Evolutionary conservation across 139 green algal species (phyloP), one percentile per base, ranked within the genome.

Genomic region (Nannochloris sp.): DNA sequence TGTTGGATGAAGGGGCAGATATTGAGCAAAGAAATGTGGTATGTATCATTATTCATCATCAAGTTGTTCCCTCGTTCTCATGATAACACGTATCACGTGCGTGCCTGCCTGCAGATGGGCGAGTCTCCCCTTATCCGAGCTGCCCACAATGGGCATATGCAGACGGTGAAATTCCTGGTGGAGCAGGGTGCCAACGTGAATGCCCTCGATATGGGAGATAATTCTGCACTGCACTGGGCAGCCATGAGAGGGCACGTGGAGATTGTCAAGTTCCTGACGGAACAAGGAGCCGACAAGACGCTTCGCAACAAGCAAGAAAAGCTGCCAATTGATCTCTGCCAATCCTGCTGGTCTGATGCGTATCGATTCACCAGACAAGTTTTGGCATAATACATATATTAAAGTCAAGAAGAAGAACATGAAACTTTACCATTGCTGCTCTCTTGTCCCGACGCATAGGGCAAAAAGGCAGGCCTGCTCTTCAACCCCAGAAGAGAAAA

Each of bases 181-280:
- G 73, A 89, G 53, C 31, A 71, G 1, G 86, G 86, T 0, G 85
- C 88, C 1, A 75, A 87, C 48, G 76, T 91, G 26, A 81, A 88
- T 29, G 74, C 80, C 5, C 28, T 88, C 1, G 89, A 96, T 69
- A 61, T 92, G 82, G 89, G 91, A n/a, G 89, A 95, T 64, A 97
- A 96, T 85, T 92, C 87, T 2, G 72, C 89, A 12, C 78, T 97
- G 66, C 91, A 97, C 74, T 97, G 91, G 91, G 85, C 89, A 0
- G 78, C 87, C 33, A 97, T 96, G 89, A 78, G 91, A 0, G 91
- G 91, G 5, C 90, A 97, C 69, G 91, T 97, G 53, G 91, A 97
- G 75, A 89, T 96, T 58, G 85, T 94, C 30, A 82, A 85, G 46
- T 73, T 65, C 12, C 74, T 97, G 60, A 63, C 95, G 56, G 20